Percentiles rank a stretch among this genome's conserved stretches.
Evolutionary conservation across 768 basidiomycete genomes (phyloP).

Genomic region (Antrodiella citrinella): DNA sequence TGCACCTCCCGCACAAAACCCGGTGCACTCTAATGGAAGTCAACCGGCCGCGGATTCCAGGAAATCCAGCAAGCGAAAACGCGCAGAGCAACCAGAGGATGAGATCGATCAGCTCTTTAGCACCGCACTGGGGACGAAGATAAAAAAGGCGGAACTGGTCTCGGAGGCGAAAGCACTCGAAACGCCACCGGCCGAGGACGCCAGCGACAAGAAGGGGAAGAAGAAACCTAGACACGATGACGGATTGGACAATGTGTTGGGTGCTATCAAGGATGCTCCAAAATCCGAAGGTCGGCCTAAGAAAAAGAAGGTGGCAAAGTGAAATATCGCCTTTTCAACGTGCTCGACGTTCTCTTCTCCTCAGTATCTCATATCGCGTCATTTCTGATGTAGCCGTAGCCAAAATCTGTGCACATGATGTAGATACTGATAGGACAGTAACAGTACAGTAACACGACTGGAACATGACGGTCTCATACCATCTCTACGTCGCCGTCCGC

Average conservation of each 20-base stretch:
- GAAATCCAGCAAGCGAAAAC: constrained; percentile 38
- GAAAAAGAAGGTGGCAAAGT: constrained; percentile 22
- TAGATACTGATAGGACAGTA: too few relatives aligned
- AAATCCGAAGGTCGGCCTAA: constrained; percentile 31
- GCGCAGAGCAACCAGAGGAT: constrained; percentile 38
- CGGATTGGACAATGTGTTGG: constrained; percentile 42
- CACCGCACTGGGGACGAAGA: constrained; percentile 44
- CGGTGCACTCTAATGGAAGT: background rate
- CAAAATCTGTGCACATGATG: too few relatives aligned
- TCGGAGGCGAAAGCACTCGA: background rate
- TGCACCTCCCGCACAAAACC: background rate
- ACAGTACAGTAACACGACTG: too few relatives aligned
- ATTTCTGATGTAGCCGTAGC: too few relatives aligned
- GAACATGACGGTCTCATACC: constrained; percentile 11
- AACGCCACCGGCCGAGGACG: background rate
- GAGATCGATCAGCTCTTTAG: constrained; percentile 76
- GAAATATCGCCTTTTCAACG: too few relatives aligned
- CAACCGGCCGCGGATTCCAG: background rate
- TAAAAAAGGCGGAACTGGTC: constrained; percentile 45
- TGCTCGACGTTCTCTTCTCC: too few relatives aligned
- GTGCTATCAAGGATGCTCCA: constrained; percentile 53
- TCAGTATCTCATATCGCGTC: too few relatives aligned
- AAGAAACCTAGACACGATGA: constrained; percentile 15
- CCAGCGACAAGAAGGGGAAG: background rate
- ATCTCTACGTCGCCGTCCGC: constrained; percentile 45